Base-by-base conservation (phyloP, 179 eudicot species). In the Beta macrorhiza region DNA sequence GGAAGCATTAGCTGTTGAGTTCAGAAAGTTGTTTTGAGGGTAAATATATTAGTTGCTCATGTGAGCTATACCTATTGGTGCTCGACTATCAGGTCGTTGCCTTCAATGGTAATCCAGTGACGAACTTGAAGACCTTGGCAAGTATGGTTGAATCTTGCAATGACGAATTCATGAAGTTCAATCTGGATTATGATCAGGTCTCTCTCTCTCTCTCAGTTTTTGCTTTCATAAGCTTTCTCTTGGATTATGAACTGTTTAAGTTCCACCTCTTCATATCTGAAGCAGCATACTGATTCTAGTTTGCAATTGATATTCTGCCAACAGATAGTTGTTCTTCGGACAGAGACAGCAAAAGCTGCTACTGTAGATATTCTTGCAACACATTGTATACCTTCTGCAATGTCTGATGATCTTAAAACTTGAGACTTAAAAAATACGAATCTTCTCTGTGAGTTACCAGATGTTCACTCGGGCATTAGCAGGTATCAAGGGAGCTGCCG, bases 171-270 rank as follows among this genome's bases (percentile, higher is more conserved):
- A 82, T 96, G 87, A 92, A 94, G 84, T 94, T 96, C 78, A 96
- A 94, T 75, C 85, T 96, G 59, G 99, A 92, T n/a, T 94, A 92
- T 82, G 90, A 96, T 67, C 99, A 96, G 99, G 98, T 92, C 72
- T 80, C 75, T 68, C 82, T 79, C 53, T 92, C 72, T 80, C 75
- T 68, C 82, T 79, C 53, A 53, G 44, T 72, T 52, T 32, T 53
- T 51, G 52, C 52, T 49, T 49, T 32, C 37, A 32, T 32, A 32
- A 32, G 37, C 37, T 32, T 32, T 32, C 37, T 32, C 37, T 2
- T 32, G 25, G 25, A 25, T 25, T 25, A 25, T 25, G 25, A 32
- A 1, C 37, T 32, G 37, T 1, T 32, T 32, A 61, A 9, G 4
- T 68, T 49, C 74, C 45, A 61, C 8, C 14, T 22, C 74, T 52